Evolutionary conservation across 176 grass and related monocot genomes (phyloP).

Genomic region (Eragrostis nindensis): DNA sequence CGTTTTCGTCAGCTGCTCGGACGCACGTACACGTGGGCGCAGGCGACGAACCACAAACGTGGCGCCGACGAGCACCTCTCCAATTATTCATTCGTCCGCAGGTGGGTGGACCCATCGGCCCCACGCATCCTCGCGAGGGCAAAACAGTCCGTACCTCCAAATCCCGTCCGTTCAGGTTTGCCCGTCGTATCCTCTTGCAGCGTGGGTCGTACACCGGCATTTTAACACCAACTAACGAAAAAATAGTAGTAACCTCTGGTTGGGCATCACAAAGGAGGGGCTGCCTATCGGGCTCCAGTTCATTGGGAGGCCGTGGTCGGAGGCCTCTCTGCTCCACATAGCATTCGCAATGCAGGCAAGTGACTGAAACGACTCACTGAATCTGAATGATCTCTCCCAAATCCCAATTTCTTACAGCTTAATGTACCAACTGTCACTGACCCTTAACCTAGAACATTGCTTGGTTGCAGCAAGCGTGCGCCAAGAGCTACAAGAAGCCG

Average conservation of each 20-base stretch:
- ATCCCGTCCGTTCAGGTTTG: too few relatives aligned
- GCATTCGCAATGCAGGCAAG: conserved; percentile 86
- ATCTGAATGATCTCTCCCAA: not conserved
- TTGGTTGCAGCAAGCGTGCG: conserved; percentile 63
- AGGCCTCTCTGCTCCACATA: conserved; percentile 86
- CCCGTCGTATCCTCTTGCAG: too few relatives aligned
- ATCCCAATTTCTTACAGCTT: too few relatives aligned
- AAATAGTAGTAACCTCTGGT: conserved; percentile 66
- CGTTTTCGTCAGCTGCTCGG: too few relatives aligned
- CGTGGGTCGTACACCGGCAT: not conserved
- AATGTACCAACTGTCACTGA: too few relatives aligned
- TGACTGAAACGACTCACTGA: not conserved
- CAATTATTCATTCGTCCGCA: too few relatives aligned
- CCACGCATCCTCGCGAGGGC: too few relatives aligned
- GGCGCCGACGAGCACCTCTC: too few relatives aligned
- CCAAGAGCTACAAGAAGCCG: conserved; percentile 64
- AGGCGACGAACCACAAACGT: too few relatives aligned
- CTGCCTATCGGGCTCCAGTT: conserved; percentile 94
- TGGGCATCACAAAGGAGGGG: conserved; percentile 73
- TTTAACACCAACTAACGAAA: not conserved
- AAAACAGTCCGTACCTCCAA: too few relatives aligned
- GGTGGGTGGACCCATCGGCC: too few relatives aligned
- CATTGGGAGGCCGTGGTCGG: conserved; percentile 90
- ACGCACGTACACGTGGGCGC: too few relatives aligned
- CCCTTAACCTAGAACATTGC: not conserved